Evolutionary conservation across 2,329 filamentous ascomycete species (phyloP).

Genomic region (Fusarium paranaense): DNA sequence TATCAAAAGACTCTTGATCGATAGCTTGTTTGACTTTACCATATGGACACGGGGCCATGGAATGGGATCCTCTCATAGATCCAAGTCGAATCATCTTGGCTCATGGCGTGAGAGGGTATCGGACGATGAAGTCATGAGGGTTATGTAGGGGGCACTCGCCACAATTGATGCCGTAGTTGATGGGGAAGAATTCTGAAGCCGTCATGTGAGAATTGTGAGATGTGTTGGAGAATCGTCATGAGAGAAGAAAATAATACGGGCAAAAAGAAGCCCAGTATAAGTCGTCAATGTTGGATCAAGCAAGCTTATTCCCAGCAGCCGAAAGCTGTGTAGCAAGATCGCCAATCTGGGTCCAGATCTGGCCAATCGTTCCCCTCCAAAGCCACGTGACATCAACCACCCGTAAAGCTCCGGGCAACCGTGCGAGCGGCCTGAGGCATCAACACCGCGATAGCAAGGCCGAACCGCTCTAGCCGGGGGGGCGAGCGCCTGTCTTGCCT

Average conservation of each 20-base stretch:
- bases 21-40: neutral
- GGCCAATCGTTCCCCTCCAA: constrained; percentile 1
- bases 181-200: neutral
- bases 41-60: neutral
- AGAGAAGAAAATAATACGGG: neutral
- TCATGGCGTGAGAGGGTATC: neutral
- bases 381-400: constrained; percentile 14
- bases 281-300: neutral
- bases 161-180: neutral
- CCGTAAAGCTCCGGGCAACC: constrained; percentile 31
- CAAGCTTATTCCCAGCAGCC: neutral
- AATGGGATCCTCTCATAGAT: neutral
- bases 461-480: constrained; percentile 44
- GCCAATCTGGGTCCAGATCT: constrained; percentile 14
- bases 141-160: neutral
- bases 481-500: constrained; percentile 25
- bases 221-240: neutral
- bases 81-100: neutral
- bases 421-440: constrained; percentile 26
- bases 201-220: neutral
- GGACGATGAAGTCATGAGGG: neutral
- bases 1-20: neutral
- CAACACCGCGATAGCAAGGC: constrained; percentile 26
- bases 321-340: neutral
- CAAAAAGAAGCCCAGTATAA: neutral